Evolutionary conservation across 139 green algal genomes (phyloP).

Genomic region (Chlorella sp.): DNA sequence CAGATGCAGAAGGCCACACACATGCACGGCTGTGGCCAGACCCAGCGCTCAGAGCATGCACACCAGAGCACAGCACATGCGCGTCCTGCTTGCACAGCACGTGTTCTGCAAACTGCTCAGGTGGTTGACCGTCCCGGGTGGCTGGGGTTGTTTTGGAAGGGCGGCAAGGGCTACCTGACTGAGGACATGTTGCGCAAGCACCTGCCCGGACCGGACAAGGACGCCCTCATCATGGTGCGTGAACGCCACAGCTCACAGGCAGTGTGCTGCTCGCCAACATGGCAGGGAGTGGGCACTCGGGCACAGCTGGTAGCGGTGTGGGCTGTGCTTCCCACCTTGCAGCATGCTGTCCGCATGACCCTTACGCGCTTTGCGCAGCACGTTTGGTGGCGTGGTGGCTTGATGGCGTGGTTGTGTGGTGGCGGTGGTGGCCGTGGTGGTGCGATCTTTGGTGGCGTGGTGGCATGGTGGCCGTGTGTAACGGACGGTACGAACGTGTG

Average conservation of each 20-base stretch:
- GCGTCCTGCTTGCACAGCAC: neutral
- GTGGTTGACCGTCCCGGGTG: slow-evolving; percentile 52
- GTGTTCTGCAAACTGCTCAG: slow-evolving; percentile 38
- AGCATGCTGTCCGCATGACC: too few relatives aligned
- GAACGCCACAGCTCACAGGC: slow-evolving; percentile 36
- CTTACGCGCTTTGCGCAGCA: too few relatives aligned
- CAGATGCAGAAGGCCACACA: neutral
- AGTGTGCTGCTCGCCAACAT: too few relatives aligned
- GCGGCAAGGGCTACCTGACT: slow-evolving; percentile 41
- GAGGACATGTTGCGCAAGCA: slow-evolving; percentile 45
- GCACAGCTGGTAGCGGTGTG: too few relatives aligned
- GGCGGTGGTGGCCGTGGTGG: neutral
- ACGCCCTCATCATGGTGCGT: slow-evolving; percentile 66
- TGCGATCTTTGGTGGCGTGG: too few relatives aligned
- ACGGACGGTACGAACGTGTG: neutral
- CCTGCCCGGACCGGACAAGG: slow-evolving; percentile 39
- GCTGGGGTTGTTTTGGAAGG: slow-evolving; percentile 40
- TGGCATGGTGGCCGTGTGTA: neutral
- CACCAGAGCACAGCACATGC: neutral
- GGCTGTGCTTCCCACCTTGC: too few relatives aligned
- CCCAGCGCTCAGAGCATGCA: neutral
- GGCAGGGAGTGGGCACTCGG: too few relatives aligned
- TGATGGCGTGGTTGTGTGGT: neutral
- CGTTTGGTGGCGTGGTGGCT: too few relatives aligned
- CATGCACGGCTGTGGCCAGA: neutral